phyloP scores from a whole-genome alignment of 345 rosid genomes.

The Populus alba region DNA sequence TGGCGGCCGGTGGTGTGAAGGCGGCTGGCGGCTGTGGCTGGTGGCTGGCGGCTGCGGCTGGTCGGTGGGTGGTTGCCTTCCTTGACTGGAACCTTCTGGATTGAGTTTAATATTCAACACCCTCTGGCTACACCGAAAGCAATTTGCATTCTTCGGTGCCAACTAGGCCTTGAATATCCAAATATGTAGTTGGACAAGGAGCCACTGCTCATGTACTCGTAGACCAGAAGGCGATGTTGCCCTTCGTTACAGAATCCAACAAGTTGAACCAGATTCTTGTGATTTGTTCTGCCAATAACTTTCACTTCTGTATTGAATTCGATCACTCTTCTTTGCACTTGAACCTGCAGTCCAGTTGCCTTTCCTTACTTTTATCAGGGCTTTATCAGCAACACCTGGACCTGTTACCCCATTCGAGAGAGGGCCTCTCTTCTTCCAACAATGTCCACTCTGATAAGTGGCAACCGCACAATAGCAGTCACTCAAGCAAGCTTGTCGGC shows the following conservation, averaged over 20 bases:
- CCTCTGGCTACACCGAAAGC: conserved; percentile 37
- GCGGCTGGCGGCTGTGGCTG: no score
- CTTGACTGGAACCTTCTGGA: no score
- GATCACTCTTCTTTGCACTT: not conserved
- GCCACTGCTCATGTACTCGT: conserved; percentile 39
- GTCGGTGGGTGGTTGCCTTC: no score
- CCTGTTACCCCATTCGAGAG: conserved; percentile 37
- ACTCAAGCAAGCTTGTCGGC: conserved; percentile 31
- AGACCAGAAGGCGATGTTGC: conserved; percentile 25
- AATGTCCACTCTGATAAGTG: conserved; percentile 13
- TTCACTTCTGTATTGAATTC: conserved; percentile 25
- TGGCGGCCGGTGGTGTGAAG: no score
- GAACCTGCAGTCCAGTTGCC: conserved; percentile 10
- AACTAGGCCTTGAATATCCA: conserved; percentile 22
- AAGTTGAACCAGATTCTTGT: conserved; percentile 39
- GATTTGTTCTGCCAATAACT: conserved; percentile 32
- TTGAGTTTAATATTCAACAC: no score
- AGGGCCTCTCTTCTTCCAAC: conserved; percentile 57
- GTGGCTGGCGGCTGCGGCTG: no score
- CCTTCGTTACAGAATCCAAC: conserved; percentile 37
- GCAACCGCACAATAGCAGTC: conserved; percentile 63
- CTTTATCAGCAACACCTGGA: conserved; percentile 11
- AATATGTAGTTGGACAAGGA: conserved; percentile 32
- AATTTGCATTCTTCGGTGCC: conserved; percentile 30
- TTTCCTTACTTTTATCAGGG: conserved; percentile 39